Conservation (phyloP, 208 protist species). For the Herpetomonas samuelpessoai region DNA sequence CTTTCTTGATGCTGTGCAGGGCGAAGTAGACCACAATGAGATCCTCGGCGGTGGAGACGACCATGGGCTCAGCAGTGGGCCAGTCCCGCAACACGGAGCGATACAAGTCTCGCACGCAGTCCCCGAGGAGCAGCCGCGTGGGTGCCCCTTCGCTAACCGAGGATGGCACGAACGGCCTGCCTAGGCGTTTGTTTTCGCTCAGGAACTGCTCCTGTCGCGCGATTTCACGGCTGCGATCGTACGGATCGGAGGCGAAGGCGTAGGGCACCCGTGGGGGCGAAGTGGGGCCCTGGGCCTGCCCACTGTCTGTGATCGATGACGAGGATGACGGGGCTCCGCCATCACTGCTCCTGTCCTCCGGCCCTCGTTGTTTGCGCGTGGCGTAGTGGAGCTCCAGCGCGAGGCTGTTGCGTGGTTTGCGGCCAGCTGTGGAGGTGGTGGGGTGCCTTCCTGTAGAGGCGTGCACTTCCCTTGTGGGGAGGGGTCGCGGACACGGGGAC, state of each 20-base stretch:
- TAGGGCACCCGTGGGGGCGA: conserved; percentile 27
- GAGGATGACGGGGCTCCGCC: not conserved
- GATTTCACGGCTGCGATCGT: conserved; percentile 62
- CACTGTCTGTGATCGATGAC: not conserved
- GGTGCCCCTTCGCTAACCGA: conserved; percentile 46
- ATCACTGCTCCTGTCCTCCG: too few relatives aligned
- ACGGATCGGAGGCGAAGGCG: conserved; percentile 44
- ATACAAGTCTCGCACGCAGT: conserved; percentile 77
- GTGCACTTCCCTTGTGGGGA: not conserved
- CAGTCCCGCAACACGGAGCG: conserved; percentile 64
- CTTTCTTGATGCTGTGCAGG: conserved; percentile 32
- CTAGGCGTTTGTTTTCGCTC: conserved; percentile 59
- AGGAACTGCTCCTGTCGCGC: conserved; percentile 64
- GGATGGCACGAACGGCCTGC: conserved; percentile 65
- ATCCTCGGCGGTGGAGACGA: conserved; percentile 87
- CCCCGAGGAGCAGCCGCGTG: conserved; percentile 75
- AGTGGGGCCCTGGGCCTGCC: conserved; percentile 12
- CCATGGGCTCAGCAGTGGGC: conserved; percentile 56
- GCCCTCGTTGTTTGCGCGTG: not conserved
- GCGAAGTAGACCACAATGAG: conserved; percentile 86
- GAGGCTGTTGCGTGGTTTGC: conserved; percentile 15
- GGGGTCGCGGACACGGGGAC: not conserved
- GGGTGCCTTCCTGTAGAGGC: not conserved
- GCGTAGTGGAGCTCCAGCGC: conserved; percentile 19
- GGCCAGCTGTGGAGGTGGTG: too few relatives aligned